These are phyloP conservation scores for Fraxinus paxiana DNA, from an alignment of 305 asterid species.

Conservation along the genomic window DNA sequence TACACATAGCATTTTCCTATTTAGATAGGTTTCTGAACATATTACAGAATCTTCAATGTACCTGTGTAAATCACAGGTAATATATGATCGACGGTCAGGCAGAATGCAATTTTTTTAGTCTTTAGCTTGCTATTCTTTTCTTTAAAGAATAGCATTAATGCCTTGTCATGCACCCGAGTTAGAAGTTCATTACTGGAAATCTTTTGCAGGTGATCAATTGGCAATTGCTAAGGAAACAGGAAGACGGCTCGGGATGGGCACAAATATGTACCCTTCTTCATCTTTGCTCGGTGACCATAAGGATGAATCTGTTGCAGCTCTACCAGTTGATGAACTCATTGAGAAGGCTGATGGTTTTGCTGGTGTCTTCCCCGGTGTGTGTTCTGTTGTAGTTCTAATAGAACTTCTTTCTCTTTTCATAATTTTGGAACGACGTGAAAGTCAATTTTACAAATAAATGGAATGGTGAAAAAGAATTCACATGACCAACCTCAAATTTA, in stretches of 20 bases:
- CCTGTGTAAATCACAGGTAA: not conserved
- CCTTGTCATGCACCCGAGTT: not conserved
- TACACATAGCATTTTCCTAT: too few relatives aligned
- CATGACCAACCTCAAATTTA: not conserved
- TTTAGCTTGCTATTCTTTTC: not conserved
- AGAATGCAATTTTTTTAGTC: not conserved
- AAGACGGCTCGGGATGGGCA: constrained; percentile 62
- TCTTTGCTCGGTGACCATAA: constrained; percentile 50
- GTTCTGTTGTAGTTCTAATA: not conserved
- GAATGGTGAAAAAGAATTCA: not conserved
- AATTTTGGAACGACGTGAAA: not conserved
- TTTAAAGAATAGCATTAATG: not conserved
- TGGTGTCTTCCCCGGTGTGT: constrained; percentile 59
- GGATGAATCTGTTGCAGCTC: constrained; percentile 39
- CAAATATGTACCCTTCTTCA: constrained; percentile 57
- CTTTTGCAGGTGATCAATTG: constrained; percentile 51
- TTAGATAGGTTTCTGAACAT: not conserved
- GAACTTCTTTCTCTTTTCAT: not conserved
- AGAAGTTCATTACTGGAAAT: not conserved
- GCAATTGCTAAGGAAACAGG: constrained; percentile 69
- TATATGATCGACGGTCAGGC: not conserved
- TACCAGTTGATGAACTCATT: constrained; percentile 56
- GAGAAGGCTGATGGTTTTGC: constrained; percentile 69
- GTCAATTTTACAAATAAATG: not conserved
- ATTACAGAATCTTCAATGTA: not conserved